These are phyloP conservation scores for Drechslerella dactyloides DNA, from an alignment of 2,329 filamentous ascomycete species.

Conservation along the genomic window DNA sequence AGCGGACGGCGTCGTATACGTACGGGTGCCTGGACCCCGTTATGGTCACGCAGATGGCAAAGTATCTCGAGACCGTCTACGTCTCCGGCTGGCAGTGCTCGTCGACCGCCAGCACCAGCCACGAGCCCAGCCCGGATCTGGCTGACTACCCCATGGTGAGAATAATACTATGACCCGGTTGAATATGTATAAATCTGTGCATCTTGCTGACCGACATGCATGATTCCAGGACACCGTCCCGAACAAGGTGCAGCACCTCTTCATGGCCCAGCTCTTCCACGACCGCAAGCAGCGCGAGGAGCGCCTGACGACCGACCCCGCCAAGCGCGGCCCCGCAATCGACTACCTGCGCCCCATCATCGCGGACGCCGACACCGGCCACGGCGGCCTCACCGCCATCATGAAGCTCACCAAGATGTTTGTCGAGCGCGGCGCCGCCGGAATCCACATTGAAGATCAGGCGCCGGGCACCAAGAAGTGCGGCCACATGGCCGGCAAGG, in stretches of 20 bases:
- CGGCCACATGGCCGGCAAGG: conserved; percentile 98
- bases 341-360: conserved; percentile 97
- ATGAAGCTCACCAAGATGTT: conserved; percentile 99
- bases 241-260: conserved; percentile 96
- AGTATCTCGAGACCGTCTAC: conserved; percentile 97
- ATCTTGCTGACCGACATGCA: conserved; percentile 7
- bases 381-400: conserved; percentile 95
- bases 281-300: conserved; percentile 98
- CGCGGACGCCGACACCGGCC: conserved; percentile 95
- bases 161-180: conserved; percentile 36
- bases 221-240: conserved; percentile 84
- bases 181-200: not conserved
- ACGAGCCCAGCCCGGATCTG: conserved; percentile 96
- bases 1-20: conserved; percentile 74
- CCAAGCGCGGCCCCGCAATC: conserved; percentile 74
- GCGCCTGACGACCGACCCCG: conserved; percentile 76
- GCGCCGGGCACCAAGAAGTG: conserved; percentile 99
- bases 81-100: conserved; percentile 99
- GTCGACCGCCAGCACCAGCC: conserved; percentile 89
- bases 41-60: conserved; percentile 99
- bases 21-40: conserved; percentile 98
- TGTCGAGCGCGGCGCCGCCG: conserved; percentile 92
- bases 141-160: conserved; percentile 92
- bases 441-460: conserved; percentile 98
- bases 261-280: conserved; percentile 98